These are phyloP conservation scores for Pythium brachiatum DNA, from an alignment of 352 stramenopile genomes.

Conservation along the genomic window DNA sequence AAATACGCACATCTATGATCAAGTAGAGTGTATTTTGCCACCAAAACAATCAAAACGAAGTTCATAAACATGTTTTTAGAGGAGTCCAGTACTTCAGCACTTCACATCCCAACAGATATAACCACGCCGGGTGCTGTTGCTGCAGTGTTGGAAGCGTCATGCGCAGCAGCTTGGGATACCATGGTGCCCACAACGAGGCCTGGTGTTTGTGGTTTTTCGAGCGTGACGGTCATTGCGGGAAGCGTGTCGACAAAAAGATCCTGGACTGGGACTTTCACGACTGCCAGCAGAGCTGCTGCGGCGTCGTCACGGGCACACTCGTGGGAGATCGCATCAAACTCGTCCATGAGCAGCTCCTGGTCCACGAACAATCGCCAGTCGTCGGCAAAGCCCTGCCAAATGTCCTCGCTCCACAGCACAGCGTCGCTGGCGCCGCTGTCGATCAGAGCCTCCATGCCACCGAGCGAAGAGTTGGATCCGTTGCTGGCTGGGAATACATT, in stretches of 20 bases:
- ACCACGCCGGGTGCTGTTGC: not conserved
- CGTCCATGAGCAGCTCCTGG: slow-evolving; percentile 50
- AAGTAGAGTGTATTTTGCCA: not conserved
- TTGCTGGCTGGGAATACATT: slow-evolving; percentile 1
- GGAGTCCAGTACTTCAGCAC: not conserved
- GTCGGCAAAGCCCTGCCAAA: slow-evolving; percentile 54
- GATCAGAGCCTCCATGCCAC: slow-evolving; percentile 18
- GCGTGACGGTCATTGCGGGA: slow-evolving; percentile 20
- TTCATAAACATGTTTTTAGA: slow-evolving; percentile 1
- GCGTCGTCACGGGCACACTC: slow-evolving; percentile 14
- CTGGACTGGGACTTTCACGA: slow-evolving; percentile 35
- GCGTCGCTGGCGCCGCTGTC: slow-evolving; percentile 31
- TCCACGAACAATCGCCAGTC: slow-evolving; percentile 57
- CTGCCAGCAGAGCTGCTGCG: slow-evolving; percentile 14
- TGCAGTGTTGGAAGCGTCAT: not conserved
- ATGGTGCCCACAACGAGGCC: not conserved
- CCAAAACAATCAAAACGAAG: not conserved
- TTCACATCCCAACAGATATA: slow-evolving; percentile 23
- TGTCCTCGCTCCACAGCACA: slow-evolving; percentile 48
- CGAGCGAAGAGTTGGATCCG: slow-evolving; percentile 5
- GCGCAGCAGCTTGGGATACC: not conserved
- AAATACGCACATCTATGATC: not conserved
- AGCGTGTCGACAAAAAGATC: slow-evolving; percentile 38
- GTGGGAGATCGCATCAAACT: slow-evolving; percentile 44
- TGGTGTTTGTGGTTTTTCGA: slow-evolving; percentile 1